Conservation (phyloP, 306 rosid genomes). For the Lablab purpureus region DNA sequence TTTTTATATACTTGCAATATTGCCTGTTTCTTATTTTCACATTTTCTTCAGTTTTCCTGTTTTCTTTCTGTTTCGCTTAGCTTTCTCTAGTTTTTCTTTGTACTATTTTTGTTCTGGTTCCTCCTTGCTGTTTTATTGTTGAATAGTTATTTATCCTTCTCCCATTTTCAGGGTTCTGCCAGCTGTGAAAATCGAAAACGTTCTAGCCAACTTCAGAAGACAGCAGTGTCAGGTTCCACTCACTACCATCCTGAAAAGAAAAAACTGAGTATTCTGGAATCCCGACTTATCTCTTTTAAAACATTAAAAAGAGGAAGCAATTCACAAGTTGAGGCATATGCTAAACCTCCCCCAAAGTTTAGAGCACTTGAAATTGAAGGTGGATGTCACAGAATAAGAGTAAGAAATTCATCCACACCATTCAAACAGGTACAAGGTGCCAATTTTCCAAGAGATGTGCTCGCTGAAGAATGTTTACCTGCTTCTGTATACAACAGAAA, state of each 20-base stretch:
- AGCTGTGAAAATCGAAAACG: constrained; percentile 55
- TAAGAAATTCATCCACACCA: constrained; percentile 52
- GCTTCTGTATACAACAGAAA: constrained; percentile 56
- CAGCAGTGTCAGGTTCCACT: constrained; percentile 43
- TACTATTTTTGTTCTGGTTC: constrained; percentile 16
- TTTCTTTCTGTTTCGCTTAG: not conserved
- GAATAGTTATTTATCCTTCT: constrained; percentile 43
- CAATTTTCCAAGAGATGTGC: constrained; percentile 58
- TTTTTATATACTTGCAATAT: constrained; percentile 39
- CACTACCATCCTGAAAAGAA: constrained; percentile 47
- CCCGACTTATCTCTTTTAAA: constrained; percentile 52
- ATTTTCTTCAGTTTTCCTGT: constrained; percentile 4
- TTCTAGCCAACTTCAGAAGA: constrained; percentile 58
- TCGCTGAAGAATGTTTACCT: constrained; percentile 52
- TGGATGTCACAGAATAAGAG: constrained; percentile 52
- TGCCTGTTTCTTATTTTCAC: constrained; percentile 15
- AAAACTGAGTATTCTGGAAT: constrained; percentile 45
- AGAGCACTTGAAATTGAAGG: constrained; percentile 66
- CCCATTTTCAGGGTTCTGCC: constrained; percentile 64
- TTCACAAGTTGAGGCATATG: constrained; percentile 64
- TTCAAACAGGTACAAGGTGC: constrained; percentile 57
- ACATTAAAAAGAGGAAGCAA: constrained; percentile 65
- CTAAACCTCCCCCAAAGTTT: constrained; percentile 64
- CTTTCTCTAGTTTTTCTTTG: constrained; percentile 36
- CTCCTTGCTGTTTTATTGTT: constrained; percentile 36